Conservation (phyloP, 176 grass and related monocot genomes). For the Thinopyrum elongatum region DNA sequence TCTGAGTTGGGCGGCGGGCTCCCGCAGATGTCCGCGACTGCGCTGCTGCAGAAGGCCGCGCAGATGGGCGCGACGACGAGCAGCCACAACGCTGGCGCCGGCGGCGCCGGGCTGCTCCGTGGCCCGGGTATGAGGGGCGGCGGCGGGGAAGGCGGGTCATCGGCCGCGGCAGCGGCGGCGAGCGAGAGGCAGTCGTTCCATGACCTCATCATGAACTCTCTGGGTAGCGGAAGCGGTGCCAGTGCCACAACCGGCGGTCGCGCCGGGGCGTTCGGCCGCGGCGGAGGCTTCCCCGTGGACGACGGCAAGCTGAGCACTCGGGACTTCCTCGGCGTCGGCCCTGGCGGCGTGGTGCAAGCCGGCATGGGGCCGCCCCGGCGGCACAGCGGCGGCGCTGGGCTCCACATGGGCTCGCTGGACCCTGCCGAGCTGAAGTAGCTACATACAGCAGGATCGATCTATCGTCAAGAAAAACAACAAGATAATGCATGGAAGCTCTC, state of each 20-base stretch:
- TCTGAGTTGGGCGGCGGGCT: neutral
- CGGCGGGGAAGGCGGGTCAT: conserved; percentile 20
- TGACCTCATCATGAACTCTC: conserved; percentile 71
- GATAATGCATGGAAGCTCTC: neutral
- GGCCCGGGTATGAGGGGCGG: conserved; percentile 22
- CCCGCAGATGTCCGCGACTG: conserved; percentile 87
- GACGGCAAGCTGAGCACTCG: conserved; percentile 73
- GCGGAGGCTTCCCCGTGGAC: conserved; percentile 30
- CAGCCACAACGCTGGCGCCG: conserved; percentile 20
- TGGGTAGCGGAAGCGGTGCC: conserved; percentile 29
- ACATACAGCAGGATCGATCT: neutral
- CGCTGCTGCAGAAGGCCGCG: conserved; percentile 84
- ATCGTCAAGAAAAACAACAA: neutral
- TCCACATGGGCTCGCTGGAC: conserved; percentile 67
- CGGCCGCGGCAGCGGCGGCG: neutral
- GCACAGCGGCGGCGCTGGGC: conserved; percentile 14
- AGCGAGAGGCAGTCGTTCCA: conserved; percentile 64
- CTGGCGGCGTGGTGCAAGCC: conserved; percentile 42
- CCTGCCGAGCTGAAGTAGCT: conserved; percentile 65
- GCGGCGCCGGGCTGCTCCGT: conserved; percentile 42
- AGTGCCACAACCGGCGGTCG: neutral
- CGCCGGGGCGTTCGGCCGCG: conserved; percentile 29
- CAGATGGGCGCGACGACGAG: conserved; percentile 82
- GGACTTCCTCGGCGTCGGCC: conserved; percentile 87
- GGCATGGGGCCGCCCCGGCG: conserved; percentile 34